Evolutionary conservation across 129 eudicot genomes (phyloP).

Genomic region (Ambrosia artemisiifolia): DNA sequence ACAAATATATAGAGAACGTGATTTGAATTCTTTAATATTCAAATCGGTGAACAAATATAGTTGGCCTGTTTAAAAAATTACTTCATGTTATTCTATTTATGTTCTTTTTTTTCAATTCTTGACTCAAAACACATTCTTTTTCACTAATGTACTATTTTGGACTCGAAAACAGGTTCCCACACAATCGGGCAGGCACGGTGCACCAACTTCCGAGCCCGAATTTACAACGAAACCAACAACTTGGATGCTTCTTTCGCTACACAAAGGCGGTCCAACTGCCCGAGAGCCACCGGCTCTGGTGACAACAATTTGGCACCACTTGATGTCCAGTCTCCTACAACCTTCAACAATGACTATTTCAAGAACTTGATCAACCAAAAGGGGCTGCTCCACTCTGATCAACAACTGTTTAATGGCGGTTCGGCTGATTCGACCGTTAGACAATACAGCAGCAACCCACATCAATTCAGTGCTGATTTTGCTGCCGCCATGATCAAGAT

Average conservation of each 20-base stretch:
- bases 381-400: conserved; percentile 92
- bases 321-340: conserved; percentile 60
- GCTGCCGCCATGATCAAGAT: conserved; percentile 75
- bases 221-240: conserved; percentile 75
- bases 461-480: conserved; percentile 53
- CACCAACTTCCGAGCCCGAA: conserved; percentile 67
- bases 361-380: conserved; percentile 51
- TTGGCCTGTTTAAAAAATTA: too few relatives aligned
- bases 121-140: too few relatives aligned
- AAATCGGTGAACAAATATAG: too few relatives aligned
- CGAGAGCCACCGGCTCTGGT: conserved; percentile 50
- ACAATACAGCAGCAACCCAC: conserved; percentile 42
- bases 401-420: conserved; percentile 75
- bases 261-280: conserved; percentile 51
- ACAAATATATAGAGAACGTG: too few relatives aligned
- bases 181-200: conserved; percentile 95
- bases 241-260: conserved; percentile 58
- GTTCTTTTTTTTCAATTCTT: too few relatives aligned
- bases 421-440: conserved; percentile 66
- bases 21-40: too few relatives aligned
- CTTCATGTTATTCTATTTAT: too few relatives aligned
- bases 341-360: conserved; percentile 73
- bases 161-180: conserved; percentile 51
- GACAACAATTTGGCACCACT: conserved; percentile 86
- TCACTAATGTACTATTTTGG: neutral